phyloP scores from a whole-genome alignment of 108 stramenopile species.

The Cyclostephanos tholiformis region DNA sequence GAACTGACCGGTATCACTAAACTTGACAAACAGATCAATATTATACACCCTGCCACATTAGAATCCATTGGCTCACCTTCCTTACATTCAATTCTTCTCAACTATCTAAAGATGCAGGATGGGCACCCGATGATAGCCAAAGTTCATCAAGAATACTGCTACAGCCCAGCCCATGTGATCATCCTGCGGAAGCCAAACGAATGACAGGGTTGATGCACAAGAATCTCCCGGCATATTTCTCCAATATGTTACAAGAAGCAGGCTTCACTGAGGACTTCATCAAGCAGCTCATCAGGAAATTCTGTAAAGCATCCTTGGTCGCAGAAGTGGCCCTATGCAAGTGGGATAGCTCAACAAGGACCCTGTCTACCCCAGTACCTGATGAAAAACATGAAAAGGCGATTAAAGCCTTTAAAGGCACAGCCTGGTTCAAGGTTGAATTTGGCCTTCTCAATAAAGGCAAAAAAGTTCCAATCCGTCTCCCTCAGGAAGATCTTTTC shows the following conservation, averaged over 20 bases:
- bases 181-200: background rate
- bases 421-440: constrained; percentile 5
- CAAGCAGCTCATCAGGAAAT: background rate
- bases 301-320: background rate
- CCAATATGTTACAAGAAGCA: background rate
- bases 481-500: background rate
- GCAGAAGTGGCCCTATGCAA: background rate
- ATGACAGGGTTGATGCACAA: background rate
- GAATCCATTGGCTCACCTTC: too few species aligned
- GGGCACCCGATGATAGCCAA: background rate
- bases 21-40: background rate
- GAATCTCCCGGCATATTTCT: background rate
- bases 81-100: background rate
- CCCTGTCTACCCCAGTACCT: background rate
- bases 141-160: background rate
- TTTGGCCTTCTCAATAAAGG: background rate
- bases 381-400: background rate
- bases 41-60: background rate
- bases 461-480: background rate
- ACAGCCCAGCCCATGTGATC: background rate
- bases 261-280: background rate
- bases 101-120: background rate
- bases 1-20: background rate
- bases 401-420: background rate
- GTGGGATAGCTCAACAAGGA: background rate